These are phyloP conservation scores for Diplocarpon rosae DNA, from an alignment of 2,329 filamentous ascomycete species.

Conservation along the genomic window DNA sequence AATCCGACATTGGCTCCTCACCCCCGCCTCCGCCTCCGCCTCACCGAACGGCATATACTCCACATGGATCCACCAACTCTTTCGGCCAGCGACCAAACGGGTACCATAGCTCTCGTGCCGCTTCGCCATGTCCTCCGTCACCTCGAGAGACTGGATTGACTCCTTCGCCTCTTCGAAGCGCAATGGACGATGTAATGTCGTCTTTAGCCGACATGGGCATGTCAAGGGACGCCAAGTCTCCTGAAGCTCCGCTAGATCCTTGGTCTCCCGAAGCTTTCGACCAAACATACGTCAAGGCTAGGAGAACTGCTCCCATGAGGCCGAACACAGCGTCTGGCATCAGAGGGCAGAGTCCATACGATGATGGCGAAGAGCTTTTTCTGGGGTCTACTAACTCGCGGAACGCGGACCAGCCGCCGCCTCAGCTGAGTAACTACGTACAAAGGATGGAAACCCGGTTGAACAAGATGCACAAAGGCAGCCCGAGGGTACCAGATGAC, in stretches of 20 bases:
- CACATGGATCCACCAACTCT: slow-evolving; percentile 24
- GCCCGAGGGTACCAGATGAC: slow-evolving; percentile 10
- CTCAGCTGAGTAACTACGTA: slow-evolving; percentile 76
- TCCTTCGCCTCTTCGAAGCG: slow-evolving; percentile 81
- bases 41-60: slow-evolving; percentile 52
- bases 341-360: slow-evolving; percentile 38
- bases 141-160: slow-evolving; percentile 59
- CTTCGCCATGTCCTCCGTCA: slow-evolving; percentile 58
- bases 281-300: slow-evolving; percentile 26
- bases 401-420: slow-evolving; percentile 44
- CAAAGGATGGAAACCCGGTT: slow-evolving; percentile 83
- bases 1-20: slow-evolving; percentile 28
- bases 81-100: slow-evolving; percentile 32
- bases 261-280: slow-evolving; percentile 91
- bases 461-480: slow-evolving; percentile 24
- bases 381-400: slow-evolving; percentile 18
- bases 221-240: slow-evolving; percentile 43
- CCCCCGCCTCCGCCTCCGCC: slow-evolving; percentile 71
- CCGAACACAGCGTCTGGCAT: slow-evolving; percentile 70
- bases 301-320: slow-evolving; percentile 31
- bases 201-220: slow-evolving; percentile 79
- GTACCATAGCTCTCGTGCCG: slow-evolving; percentile 44
- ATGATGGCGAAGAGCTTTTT: slow-evolving; percentile 40
- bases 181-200: slow-evolving; percentile 98
- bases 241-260: slow-evolving; percentile 51